Conservation (phyloP, 306 rosid species). For the Lathyrus sativus region DNA sequence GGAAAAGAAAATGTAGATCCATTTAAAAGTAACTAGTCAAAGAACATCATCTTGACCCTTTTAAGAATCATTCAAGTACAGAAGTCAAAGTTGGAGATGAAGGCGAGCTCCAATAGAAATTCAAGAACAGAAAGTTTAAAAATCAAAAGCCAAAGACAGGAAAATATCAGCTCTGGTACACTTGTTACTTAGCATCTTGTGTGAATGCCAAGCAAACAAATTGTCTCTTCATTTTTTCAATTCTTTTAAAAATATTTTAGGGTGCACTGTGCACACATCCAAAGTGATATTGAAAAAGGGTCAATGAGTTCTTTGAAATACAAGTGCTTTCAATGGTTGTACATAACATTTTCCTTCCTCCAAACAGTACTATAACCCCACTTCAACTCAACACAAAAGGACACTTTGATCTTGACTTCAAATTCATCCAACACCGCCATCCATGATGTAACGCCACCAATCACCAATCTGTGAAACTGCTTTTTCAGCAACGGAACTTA, state of each 20-base stretch:
- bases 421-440: conserved; percentile 7
- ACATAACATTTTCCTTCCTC: conserved; percentile 46
- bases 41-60: conserved; percentile 58
- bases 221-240: not conserved
- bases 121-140: conserved; percentile 11
- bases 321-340: conserved; percentile 50
- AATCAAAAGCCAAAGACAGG: conserved; percentile 15
- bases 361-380: conserved; percentile 50
- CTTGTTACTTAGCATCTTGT: conserved; percentile 3
- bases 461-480: conserved; percentile 20
- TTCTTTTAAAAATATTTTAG: not conserved
- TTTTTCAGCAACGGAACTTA: conserved; percentile 1
- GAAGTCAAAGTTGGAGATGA: conserved; percentile 29
- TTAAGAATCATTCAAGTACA: conserved; percentile 37
- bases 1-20: conserved; percentile 60
- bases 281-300: conserved; percentile 43
- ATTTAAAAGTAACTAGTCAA: conserved; percentile 47
- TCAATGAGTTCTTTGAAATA: conserved; percentile 47
- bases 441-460: not conserved
- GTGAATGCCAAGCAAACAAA: not conserved
- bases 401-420: conserved; percentile 33
- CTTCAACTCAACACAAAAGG: conserved; percentile 40
- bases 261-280: not conserved
- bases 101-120: conserved; percentile 24
- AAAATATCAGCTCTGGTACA: not conserved